phyloP scores from a whole-genome alignment of 768 basidiomycete genomes.

The Sarcomyxa edulis region DNA sequence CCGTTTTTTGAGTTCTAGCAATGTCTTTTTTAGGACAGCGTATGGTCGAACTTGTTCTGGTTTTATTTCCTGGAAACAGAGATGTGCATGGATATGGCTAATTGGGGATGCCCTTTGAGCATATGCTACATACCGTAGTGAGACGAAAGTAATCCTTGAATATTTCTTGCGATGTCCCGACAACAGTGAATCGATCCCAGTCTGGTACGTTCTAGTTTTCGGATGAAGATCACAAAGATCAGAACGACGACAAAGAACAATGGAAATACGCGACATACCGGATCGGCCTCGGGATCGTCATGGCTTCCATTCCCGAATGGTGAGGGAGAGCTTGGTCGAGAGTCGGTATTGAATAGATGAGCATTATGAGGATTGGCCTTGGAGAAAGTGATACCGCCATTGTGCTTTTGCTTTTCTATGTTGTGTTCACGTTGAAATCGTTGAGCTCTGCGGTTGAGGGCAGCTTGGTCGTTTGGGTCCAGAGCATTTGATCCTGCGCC shows the following conservation, averaged over 20 bases:
- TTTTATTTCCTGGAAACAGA: constrained; percentile 82
- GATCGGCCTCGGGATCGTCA: constrained; percentile 71
- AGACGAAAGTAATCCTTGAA: constrained; percentile 96
- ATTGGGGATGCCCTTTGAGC: constrained; percentile 2
- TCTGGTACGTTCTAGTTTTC: constrained; percentile 79
- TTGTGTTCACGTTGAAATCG: constrained; percentile 91
- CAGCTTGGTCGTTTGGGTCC: constrained; percentile 62
- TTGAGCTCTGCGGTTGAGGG: constrained; percentile 72
- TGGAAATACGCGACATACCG: constrained; percentile 38
- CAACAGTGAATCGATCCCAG: constrained; percentile 95
- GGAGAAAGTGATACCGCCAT: constrained; percentile 13
- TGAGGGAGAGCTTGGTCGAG: constrained; percentile 46
- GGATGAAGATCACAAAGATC: constrained; percentile 2
- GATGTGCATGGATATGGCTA: no score
- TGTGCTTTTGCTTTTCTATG: constrained; percentile 60
- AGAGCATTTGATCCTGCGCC: constrained; percentile 30
- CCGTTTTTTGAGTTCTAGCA: constrained; percentile 78
- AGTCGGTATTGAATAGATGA: constrained; percentile 47
- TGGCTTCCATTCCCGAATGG: constrained; percentile 23
- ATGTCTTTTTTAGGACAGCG: constrained; percentile 75
- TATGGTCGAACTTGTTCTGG: constrained; percentile 93
- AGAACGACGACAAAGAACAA: background rate
- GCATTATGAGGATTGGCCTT: constrained; percentile 44
- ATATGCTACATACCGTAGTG: constrained; percentile 60
- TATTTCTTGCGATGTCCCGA: constrained; percentile 81